A percentile compares a stretch with the other conserved stretches of the same genome.
Conservation (phyloP, 2,329 filamentous ascomycete species). For the Fusarium euwallaceae region DNA sequence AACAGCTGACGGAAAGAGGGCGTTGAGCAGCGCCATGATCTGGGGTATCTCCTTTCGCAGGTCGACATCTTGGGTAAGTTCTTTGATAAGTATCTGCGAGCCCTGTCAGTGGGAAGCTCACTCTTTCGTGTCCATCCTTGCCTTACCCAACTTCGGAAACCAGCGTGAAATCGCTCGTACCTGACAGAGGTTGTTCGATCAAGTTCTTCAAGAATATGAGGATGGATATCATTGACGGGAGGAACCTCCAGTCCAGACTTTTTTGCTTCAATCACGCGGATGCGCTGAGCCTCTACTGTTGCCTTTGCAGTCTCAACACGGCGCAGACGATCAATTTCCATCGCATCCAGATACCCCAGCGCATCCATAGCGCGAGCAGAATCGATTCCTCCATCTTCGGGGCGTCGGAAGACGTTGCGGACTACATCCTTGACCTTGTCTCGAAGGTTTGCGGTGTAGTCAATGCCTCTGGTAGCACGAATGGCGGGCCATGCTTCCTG, state of each 20-base stretch:
- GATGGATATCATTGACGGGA: constrained; percentile 22
- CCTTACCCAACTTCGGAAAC: constrained; percentile 52
- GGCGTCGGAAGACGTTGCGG: constrained; percentile 45
- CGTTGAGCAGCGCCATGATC: constrained; percentile 53
- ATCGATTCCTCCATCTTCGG: constrained; percentile 48
- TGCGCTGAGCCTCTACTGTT: constrained; percentile 20
- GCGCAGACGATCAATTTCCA: constrained; percentile 50
- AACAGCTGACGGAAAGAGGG: constrained; percentile 50
- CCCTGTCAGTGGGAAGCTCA: neutral
- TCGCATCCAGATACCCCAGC: constrained; percentile 49
- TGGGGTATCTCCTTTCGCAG: constrained; percentile 27
- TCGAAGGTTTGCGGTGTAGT: constrained; percentile 46
- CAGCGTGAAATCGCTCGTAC: constrained; percentile 50
- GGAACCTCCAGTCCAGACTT: neutral
- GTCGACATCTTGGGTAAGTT: constrained; percentile 28
- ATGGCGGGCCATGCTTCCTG: constrained; percentile 36
- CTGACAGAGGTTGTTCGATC: constrained; percentile 46
- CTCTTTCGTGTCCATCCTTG: neutral
- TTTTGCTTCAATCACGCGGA: neutral
- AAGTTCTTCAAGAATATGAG: constrained; percentile 48
- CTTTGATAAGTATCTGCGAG: constrained; percentile 47
- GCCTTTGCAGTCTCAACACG: constrained; percentile 43
- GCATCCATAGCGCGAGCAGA: constrained; percentile 46
- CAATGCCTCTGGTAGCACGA: constrained; percentile 21
- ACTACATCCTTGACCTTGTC: constrained; percentile 44